Percentiles rank a stretch among this genome's conserved stretches.
Conservation (phyloP, 305 asterid species). For the Euphrasia arctica region DNA sequence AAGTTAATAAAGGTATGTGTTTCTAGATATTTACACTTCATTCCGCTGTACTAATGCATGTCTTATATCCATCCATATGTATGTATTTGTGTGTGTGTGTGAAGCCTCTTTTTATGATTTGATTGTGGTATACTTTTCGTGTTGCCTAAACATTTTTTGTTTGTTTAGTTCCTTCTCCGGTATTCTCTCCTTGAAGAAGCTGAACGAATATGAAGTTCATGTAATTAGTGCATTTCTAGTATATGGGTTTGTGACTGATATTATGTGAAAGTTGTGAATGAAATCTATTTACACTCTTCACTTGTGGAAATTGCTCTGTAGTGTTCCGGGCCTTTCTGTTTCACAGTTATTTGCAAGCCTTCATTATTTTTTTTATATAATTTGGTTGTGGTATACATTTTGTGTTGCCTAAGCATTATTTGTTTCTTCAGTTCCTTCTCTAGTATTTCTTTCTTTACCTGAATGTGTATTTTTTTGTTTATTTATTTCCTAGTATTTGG, state of each 20-base stretch:
- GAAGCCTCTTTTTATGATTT: constrained; percentile 8
- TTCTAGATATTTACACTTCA: constrained; percentile 1
- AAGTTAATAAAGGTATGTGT: constrained; percentile 90
- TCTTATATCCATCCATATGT: constrained; percentile 2
- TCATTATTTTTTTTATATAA: too few species aligned
- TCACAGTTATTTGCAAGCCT: not conserved
- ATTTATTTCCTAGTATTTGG: not conserved
- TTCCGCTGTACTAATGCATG: not conserved
- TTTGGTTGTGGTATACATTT: too few species aligned
- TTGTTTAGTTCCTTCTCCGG: not conserved
- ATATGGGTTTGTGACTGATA: not conserved
- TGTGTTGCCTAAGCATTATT: too few species aligned
- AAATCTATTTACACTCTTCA: constrained; percentile 6
- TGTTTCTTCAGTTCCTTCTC: constrained; percentile 8
- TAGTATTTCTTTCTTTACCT: not conserved
- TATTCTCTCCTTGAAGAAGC: not conserved
- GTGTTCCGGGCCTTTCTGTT: not conserved
- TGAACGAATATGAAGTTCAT: not conserved
- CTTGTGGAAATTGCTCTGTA: not conserved
- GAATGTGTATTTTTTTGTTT: not conserved
- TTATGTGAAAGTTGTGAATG: constrained; percentile 20
- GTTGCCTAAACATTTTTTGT: constrained; percentile 8
- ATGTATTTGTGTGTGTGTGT: not conserved
- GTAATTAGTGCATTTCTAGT: not conserved
- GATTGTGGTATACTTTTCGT: constrained; percentile 4